Evolutionary conservation across 208 protist genomes (phyloP).

Genomic region (Acanthamoeba polyphaga): DNA sequence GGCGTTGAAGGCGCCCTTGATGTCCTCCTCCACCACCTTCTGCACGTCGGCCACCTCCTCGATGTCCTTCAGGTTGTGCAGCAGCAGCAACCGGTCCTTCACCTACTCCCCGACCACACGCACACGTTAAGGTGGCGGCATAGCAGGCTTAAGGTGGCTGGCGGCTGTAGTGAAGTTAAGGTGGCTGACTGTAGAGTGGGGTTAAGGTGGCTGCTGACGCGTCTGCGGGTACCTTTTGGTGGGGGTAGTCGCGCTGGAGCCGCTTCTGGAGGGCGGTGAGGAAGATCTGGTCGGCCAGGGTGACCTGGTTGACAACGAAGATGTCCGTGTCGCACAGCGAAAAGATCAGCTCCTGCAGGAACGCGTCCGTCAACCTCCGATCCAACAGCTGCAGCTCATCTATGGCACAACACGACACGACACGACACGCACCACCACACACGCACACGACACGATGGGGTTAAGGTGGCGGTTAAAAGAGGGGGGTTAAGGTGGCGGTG

Average conservation of each 20-base stretch:
- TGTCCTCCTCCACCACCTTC: background rate
- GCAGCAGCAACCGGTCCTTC: background rate
- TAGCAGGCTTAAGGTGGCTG: too few species aligned
- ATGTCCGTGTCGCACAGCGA: conserved; percentile 1
- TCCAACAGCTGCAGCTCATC: background rate
- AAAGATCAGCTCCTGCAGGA: background rate
- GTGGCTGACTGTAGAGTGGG: too few species aligned
- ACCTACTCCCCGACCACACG: background rate
- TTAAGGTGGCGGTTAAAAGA: too few species aligned
- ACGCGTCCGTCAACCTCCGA: background rate
- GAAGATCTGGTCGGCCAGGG: background rate
- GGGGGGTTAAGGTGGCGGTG: background rate
- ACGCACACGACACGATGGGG: background rate
- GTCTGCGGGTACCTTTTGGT: background rate
- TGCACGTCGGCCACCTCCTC: conserved; percentile 1
- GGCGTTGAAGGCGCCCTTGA: background rate
- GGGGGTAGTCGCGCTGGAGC: background rate
- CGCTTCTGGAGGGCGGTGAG: conserved; percentile 2
- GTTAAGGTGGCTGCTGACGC: background rate
- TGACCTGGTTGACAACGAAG: conserved; percentile 10
- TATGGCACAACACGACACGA: background rate
- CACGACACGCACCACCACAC: background rate
- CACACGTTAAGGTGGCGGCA: too few species aligned
- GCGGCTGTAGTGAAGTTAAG: too few species aligned
- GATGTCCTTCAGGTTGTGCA: conserved; percentile 35